Base-by-base conservation (phyloP, 306 rosid species). In the Abrus precatorius region DNA sequence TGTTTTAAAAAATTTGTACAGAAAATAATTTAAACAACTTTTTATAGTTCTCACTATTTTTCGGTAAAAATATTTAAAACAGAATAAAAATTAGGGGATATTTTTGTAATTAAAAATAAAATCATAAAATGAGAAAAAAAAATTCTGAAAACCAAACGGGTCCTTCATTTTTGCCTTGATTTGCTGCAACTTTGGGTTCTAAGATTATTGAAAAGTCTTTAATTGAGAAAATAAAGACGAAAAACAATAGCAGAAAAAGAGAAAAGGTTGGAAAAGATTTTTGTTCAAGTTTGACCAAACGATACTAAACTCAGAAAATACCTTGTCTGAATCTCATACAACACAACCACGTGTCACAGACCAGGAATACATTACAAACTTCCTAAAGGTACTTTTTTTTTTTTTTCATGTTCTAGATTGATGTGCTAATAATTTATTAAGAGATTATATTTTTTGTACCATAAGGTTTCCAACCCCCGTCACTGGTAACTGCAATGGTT, bases 391-490 rank as follows among this genome's bases (percentile, higher is more conserved):
- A 30, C 1, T 50, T 27, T 10, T 66, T 56, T 69, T 56, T 69
- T 30, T 71, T 41, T 50, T 38, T 32, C 49, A 52, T n/a, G 44
- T 55, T 67, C 63, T 45, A 55, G 61, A 57, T 67, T 33, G 69
- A 36, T 49, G 76, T 32, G 6, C 66, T 32, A 48, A 38, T 45
- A 43, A 14, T 32, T 40, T 41, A 40, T 8, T 32, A 10, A 34
- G 5, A 6, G 2, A 27, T 6, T 5, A 7, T 10, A 9, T 27
- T 73, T 65, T 62, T 52, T 28, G 9, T 91, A 95, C 99, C 96
- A 90, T 9, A 9, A 95, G 13, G 75, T 95, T 95, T 73, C 98
- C 99, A 41, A 88, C 85, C 6, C 92, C 90, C 1, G 92, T 64
- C 1, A 57, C 74, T 13, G 98, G 97, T 14, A 93, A 78, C 6